Base-by-base conservation (phyloP, 75 land plant species). In the Picea sitchensis region DNA sequence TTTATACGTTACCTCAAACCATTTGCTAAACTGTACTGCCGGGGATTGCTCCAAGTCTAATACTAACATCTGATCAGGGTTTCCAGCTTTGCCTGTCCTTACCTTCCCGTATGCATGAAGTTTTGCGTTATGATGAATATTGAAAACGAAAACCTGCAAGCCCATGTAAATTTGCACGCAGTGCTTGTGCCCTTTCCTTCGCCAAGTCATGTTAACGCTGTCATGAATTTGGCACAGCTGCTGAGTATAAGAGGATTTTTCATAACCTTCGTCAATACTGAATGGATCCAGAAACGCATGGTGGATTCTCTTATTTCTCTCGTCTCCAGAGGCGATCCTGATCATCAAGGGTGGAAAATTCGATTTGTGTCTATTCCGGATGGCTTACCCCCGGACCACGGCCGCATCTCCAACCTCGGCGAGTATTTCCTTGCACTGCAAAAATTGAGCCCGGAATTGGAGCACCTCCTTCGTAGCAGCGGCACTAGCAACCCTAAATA, bases 351-450 rank as follows among this genome's bases (percentile, higher is more conserved):
- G 3, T 18, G 20, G 0, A 20, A 44, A 6, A 20, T 71, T 71
- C 74, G 74, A 13, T 71, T 71, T 71, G 11, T 71, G 11, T 8
- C 56, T 20, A 71, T 71, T 21, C 51, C 74, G 3, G 74, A 71
- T 21, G 74, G 74, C 51, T 71, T 71, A 44, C 54, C 54, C 23
- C 26, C 23, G 0, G 56, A n/a, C 3, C 74, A 71, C 2, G 74
- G 74, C 11, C 26, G 74, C 0, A 44, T 47, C n/a, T 9, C 54
- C 17, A 47, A 71, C 12, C 2, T 44, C 11, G 23, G 74, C 9
- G 74, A 41, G 13, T 47, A 41, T 71, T n/a, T 44, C 2, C 54
- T 71, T 18, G 74, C 47, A 5, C 21, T 41, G 74, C 74, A 41
- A 71, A 44, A 38, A 8, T 44, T n/a, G 74, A 47, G 74, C 13